These are phyloP conservation scores for Solanum medicagineum DNA, from an alignment of 257 asterid species.

Conservation along the genomic window DNA sequence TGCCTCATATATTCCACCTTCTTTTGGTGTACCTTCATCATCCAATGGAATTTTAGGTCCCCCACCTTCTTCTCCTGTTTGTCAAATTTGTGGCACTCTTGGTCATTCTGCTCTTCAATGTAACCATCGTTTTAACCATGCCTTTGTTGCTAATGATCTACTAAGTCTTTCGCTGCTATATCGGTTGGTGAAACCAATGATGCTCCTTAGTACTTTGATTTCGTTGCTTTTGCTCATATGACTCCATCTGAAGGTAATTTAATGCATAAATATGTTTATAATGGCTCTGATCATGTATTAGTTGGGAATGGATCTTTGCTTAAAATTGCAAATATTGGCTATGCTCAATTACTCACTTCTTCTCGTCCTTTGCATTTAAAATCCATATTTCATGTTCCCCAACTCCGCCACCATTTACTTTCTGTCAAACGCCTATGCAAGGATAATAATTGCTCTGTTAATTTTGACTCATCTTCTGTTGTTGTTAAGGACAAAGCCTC, in stretches of 20 bases:
- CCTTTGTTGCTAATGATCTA: too few relatives aligned
- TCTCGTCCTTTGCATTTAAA: neutral
- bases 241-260: too few relatives aligned
- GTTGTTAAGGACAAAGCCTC: neutral
- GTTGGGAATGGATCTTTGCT: neutral
- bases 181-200: too few relatives aligned
- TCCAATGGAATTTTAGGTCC: neutral
- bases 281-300: neutral
- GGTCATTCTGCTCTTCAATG: neutral
- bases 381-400: neutral
- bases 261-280: neutral
- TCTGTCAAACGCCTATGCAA: neutral
- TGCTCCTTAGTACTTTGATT: too few relatives aligned
- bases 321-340: neutral
- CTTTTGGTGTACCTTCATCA: neutral
- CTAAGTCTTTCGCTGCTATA: too few relatives aligned
- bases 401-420: neutral
- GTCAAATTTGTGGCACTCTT: neutral
- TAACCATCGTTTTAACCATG: neutral
- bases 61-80: neutral
- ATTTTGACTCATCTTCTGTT: neutral
- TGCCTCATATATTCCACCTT: neutral
- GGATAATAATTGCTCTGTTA: neutral
- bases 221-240: too few relatives aligned
- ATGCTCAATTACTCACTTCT: neutral